Conservation (phyloP, 2,329 filamentous ascomycete species). For the Biscogniauxia mediterranea region DNA sequence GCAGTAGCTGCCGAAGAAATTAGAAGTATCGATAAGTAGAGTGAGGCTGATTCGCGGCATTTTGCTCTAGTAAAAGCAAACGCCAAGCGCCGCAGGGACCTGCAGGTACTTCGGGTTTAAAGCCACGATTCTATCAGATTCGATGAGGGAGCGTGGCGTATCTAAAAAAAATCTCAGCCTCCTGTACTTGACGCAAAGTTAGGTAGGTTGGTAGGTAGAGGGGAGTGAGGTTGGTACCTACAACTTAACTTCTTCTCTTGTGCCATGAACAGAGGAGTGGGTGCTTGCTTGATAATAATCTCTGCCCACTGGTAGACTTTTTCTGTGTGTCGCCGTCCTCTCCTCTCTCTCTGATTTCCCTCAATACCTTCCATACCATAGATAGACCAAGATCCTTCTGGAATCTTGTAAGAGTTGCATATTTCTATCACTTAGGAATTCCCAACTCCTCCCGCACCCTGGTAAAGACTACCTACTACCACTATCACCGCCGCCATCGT, state of each 20-base stretch:
- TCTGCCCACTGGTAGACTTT: background rate
- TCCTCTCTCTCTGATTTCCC: conserved; percentile 8
- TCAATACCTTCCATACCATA: background rate
- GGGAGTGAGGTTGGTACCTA: background rate
- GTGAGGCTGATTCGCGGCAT: conserved; percentile 20
- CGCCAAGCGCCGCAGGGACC: conserved; percentile 21
- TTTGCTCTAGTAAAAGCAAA: background rate
- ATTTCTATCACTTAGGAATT: background rate
- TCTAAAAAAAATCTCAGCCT: conserved; percentile 29
- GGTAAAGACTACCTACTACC: no score
- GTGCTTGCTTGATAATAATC: background rate
- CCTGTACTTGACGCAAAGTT: conserved; percentile 7
- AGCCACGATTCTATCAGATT: conserved; percentile 37
- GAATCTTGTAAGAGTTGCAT: background rate
- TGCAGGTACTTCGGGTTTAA: conserved; percentile 16
- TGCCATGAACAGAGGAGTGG: background rate
- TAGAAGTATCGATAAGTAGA: conserved; percentile 23
- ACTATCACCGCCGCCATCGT: no score
- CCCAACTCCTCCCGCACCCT: no score
- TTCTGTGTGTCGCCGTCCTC: background rate
- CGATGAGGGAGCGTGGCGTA: conserved; percentile 32
- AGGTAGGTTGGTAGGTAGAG: no score
- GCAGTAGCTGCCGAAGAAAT: conserved; percentile 17
- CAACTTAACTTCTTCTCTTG: background rate
- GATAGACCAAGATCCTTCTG: background rate